Base-by-base conservation (phyloP, 148 eudicot genomes). In the Heliosperma pusillum region DNA sequence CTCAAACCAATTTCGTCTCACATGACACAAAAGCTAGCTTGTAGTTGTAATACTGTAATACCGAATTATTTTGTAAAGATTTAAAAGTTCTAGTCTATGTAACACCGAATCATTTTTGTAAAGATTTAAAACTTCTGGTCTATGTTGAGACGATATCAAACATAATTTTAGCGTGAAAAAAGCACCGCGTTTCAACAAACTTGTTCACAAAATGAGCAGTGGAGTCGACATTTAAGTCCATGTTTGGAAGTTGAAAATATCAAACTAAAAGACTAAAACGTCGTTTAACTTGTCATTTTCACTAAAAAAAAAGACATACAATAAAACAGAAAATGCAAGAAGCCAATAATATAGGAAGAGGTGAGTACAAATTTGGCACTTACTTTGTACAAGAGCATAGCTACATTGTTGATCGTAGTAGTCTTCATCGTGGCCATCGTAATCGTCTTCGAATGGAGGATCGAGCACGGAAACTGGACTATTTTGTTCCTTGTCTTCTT, bases 391-490 rank as follows among this genome's bases (percentile, higher is more conserved):
- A 66, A 79, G 83, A 30, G 86, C 92, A 59, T 87, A 93, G 88
- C 90, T 86, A 82, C 85, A 81, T 74, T 93, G 89, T 62, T 84
- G 83, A 72, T 79, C 83, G 29, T 71, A 55, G 70, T 40, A 76
- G 19, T 83, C 82, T 0, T 81, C 87, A 55, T 85, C 86, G 2
- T 83, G 82, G 16, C 65, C 83, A 6, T 86, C 90, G 42, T 81
- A 82, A 10, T 89, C 95, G 17, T 89, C 93, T 40, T 88, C 91
- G 40, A 87, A 95, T 7, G 86, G 95, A 19, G 93, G 88, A 72
- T 91, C 98, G 68, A 94, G 79, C 24, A 94, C 87, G 0, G 96
- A 91, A 63, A 94, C 98, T 0, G 98, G 98, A 50, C 98, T 94
- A 63, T 82, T 86, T 50, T 94, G 98, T 59, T 94, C 98, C 74